A percentile compares a stretch with the other conserved stretches of the same genome.
These are phyloP conservation scores for Lodderomyces jiufengensis DNA, from an alignment of 1,139 yeast genomes.

Conservation along the genomic window DNA sequence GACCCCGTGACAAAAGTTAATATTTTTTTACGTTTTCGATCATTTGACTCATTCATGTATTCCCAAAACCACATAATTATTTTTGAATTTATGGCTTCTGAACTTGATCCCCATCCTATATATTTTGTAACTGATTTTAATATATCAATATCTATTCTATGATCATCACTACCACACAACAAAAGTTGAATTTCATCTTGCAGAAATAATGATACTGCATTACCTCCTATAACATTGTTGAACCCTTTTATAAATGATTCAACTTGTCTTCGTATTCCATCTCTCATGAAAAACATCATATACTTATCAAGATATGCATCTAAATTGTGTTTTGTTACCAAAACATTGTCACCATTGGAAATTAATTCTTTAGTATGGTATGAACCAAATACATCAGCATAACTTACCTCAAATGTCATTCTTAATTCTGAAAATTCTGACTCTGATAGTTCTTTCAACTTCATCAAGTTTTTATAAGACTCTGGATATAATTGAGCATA, in stretches of 20 bases:
- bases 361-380: conserved; percentile 47
- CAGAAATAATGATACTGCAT: conserved; percentile 71
- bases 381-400: conserved; percentile 37
- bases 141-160: conserved; percentile 62
- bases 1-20: conserved; percentile 84
- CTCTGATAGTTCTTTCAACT: conserved; percentile 43
- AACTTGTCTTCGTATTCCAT: conserved; percentile 51
- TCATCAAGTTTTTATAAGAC: conserved; percentile 54
- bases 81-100: conserved; percentile 31
- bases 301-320: conserved; percentile 60
- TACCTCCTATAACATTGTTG: conserved; percentile 71
- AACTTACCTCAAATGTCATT: conserved; percentile 38
- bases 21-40: conserved; percentile 54
- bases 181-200: conserved; percentile 79
- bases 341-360: conserved; percentile 48
- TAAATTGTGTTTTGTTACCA: conserved; percentile 57
- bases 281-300: conserved; percentile 55
- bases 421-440: conserved; percentile 30
- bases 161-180: conserved; percentile 71
- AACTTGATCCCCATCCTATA: conserved; percentile 48
- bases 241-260: conserved; percentile 68
- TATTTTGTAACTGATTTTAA: conserved; percentile 72
- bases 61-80: conserved; percentile 85
- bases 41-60: conserved; percentile 46
- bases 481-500: conserved; percentile 65